These are phyloP conservation scores for Thelephora aurantiotincta DNA, from an alignment of 768 basidiomycete genomes.

Conservation along the genomic window DNA sequence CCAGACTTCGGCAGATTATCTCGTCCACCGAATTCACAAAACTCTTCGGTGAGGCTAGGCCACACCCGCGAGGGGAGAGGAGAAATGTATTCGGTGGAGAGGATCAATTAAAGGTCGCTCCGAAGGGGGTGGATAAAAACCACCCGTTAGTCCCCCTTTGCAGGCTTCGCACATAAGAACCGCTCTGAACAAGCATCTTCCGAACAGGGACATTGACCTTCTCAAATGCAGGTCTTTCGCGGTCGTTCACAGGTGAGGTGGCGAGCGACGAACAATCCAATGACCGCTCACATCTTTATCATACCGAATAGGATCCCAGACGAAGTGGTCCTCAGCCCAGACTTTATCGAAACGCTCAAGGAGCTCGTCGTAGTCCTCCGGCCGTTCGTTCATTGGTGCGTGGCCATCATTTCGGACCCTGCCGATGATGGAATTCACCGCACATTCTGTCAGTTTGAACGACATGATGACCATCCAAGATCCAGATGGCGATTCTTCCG, in stretches of 20 bases:
- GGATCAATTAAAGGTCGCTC: slow-evolving; percentile 81
- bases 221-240: slow-evolving; percentile 72
- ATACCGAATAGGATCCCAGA: slow-evolving; percentile 47
- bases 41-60: slow-evolving; percentile 60
- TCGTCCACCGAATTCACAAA: slow-evolving; percentile 56
- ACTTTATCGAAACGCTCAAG: slow-evolving; percentile 52
- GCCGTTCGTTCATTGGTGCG: slow-evolving; percentile 74
- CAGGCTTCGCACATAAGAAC: slow-evolving; percentile 1
- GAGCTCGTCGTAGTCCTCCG: slow-evolving; percentile 38
- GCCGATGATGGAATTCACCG: slow-evolving; percentile 1
- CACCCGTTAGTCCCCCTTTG: slow-evolving; percentile 39
- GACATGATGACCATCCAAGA: slow-evolving; percentile 51
- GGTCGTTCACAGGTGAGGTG: slow-evolving; percentile 43
- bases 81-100: slow-evolving; percentile 78
- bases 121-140: slow-evolving; percentile 77
- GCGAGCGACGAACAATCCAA: too few relatives aligned
- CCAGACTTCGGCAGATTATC: slow-evolving; percentile 52
- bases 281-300: too few relatives aligned
- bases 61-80: slow-evolving; percentile 43
- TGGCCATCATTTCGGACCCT: slow-evolving; percentile 5
- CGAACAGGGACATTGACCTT: slow-evolving; percentile 73
- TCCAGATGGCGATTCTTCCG: slow-evolving; percentile 17
- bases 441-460: slow-evolving; percentile 37
- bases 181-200: neutral
- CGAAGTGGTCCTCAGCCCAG: slow-evolving; percentile 48